Evolutionary conservation across 1,139 yeast genomes (phyloP).

Genomic region (Diutina pseudorugosa): DNA sequence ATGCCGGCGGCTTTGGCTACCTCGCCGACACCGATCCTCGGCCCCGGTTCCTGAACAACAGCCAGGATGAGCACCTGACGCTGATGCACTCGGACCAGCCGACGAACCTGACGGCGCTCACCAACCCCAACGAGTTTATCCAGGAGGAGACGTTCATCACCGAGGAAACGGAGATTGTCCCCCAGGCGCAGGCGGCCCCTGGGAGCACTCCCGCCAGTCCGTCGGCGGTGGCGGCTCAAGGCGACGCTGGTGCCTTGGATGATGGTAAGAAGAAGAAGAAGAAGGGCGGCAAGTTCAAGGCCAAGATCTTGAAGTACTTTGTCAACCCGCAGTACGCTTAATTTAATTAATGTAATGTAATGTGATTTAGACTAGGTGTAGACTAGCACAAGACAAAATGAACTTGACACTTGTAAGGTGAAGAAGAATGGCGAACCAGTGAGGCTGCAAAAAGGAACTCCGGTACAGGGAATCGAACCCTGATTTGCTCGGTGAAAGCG

Average conservation of each 20-base stretch:
- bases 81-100: background rate
- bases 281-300: background rate
- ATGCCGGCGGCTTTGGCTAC: background rate
- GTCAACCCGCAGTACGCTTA: background rate
- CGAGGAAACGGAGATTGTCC: background rate
- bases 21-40: background rate
- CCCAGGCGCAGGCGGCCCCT: background rate
- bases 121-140: background rate
- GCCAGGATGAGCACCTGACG: background rate
- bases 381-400: too few species aligned
- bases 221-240: background rate
- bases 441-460: constrained; percentile 18
- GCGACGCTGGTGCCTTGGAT: background rate
- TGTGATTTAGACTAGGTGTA: background rate
- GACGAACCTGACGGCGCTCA: background rate
- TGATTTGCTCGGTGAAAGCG: constrained; percentile 77
- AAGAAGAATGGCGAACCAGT: too few species aligned
- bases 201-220: background rate
- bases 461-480: constrained; percentile 81
- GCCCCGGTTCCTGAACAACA: background rate
- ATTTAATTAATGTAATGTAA: background rate
- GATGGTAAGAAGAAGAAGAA: background rate
- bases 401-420: too few species aligned
- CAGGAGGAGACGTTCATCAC: background rate
- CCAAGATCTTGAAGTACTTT: background rate